Percentiles rank a stretch among this genome's conserved stretches.
Evolutionary conservation across 2,329 filamentous ascomycete genomes (phyloP).

Genomic region (Fusarium domesticum): DNA sequence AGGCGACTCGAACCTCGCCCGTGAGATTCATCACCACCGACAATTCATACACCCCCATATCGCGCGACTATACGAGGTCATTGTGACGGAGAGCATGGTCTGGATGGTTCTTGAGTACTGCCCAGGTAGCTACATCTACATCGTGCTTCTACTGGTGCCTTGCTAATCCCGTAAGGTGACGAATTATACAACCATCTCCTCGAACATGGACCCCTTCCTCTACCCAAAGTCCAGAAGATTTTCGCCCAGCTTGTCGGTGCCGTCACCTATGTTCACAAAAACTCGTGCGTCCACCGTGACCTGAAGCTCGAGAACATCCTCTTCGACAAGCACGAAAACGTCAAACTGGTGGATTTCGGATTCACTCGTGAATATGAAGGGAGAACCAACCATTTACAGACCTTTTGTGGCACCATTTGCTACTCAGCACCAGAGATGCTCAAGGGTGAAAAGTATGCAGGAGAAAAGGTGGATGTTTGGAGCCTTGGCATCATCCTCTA

Average conservation of each 20-base stretch:
- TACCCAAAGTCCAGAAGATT: slow-evolving; percentile 87
- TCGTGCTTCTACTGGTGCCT: no score
- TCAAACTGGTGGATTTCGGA: slow-evolving; percentile 96
- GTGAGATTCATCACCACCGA: slow-evolving; percentile 97
- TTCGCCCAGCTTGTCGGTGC: slow-evolving; percentile 95
- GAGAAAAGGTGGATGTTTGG: slow-evolving; percentile 97
- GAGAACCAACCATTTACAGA: slow-evolving; percentile 90
- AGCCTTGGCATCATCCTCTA: slow-evolving; percentile 83
- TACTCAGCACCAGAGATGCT: slow-evolving; percentile 99
- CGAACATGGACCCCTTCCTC: slow-evolving; percentile 76
- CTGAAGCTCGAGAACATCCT: slow-evolving; percentile 89
- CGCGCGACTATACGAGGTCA: slow-evolving; percentile 93
- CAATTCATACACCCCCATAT: slow-evolving; percentile 98
- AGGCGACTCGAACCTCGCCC: slow-evolving; percentile 89
- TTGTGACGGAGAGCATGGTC: slow-evolving; percentile 90
- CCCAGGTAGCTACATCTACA: slow-evolving; percentile 57
- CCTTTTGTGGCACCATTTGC: slow-evolving; percentile 95
- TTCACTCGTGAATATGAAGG: slow-evolving; percentile 98
- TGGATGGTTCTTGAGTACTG: slow-evolving; percentile 98
- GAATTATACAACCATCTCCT: slow-evolving; percentile 97
- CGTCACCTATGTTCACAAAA: slow-evolving; percentile 90
- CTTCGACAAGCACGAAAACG: slow-evolving; percentile 93
- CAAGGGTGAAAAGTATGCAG: slow-evolving; percentile 95
- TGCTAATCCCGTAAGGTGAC: slow-evolving; percentile 61
- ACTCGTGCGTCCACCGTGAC: slow-evolving; percentile 94